Percentiles rank a stretch among this genome's conserved stretches.
These are phyloP conservation scores for Hypoxylon sp. DNA, from an alignment of 2,329 filamentous ascomycete genomes.

Conservation along the genomic window DNA sequence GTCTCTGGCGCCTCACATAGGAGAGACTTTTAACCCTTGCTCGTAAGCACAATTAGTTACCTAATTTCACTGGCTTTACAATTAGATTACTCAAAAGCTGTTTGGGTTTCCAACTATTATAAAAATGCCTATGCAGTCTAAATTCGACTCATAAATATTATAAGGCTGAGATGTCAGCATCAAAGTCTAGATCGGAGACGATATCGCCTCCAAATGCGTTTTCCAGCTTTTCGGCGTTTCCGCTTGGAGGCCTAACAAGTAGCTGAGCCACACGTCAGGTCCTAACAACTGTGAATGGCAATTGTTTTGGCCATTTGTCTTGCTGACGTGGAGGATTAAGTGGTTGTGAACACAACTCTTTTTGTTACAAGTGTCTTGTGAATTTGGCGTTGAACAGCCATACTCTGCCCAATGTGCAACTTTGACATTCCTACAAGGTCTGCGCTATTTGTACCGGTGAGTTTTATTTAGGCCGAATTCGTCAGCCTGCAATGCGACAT, in stretches of 20 bases:
- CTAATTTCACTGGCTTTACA: background rate
- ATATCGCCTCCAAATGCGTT: conserved; percentile 8
- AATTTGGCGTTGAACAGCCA: background rate
- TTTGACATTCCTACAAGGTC: background rate
- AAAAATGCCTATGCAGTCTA: background rate
- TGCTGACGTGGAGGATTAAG: conserved; percentile 29
- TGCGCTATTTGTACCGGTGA: conserved; percentile 1
- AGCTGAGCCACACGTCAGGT: conserved; percentile 32
- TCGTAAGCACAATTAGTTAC: background rate
- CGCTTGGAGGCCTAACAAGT: conserved; percentile 36
- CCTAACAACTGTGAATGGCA: conserved; percentile 6
- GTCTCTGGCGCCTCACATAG: background rate
- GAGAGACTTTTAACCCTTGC: background rate
- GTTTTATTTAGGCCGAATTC: conserved; percentile 11
- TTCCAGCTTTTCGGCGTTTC: conserved; percentile 6
- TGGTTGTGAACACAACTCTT: background rate
- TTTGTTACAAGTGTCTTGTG: conserved; percentile 28
- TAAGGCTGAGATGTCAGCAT: background rate
- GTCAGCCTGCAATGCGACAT: conserved; percentile 9
- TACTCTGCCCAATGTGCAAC: conserved; percentile 16
- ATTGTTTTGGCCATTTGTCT: conserved; percentile 8
- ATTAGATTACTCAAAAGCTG: background rate
- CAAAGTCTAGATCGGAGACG: background rate
- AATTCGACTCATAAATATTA: background rate
- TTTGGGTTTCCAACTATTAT: background rate